These are phyloP conservation scores for Phytopythium montanum DNA, from an alignment of 352 stramenopile species.

Conservation along the genomic window DNA sequence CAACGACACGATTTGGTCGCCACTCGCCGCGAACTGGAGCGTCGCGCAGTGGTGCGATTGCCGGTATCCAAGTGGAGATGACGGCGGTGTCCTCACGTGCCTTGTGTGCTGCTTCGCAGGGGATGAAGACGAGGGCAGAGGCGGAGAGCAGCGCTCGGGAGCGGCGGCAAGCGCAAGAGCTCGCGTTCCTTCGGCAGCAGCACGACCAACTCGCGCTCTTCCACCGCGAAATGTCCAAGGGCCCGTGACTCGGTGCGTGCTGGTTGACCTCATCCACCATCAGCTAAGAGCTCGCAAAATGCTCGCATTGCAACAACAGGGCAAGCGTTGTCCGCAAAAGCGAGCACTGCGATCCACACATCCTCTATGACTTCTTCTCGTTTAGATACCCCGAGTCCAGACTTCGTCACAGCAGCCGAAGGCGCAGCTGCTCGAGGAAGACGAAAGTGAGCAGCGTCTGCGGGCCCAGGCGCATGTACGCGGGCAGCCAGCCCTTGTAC, in stretches of 20 bases:
- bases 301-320: not conserved
- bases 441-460: constrained; percentile 86
- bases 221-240: constrained; percentile 26
- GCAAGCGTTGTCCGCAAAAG: too few species aligned
- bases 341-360: too few species aligned
- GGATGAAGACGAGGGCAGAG: constrained; percentile 16
- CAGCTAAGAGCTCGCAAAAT: not conserved
- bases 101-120: not conserved
- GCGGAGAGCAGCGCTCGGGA: constrained; percentile 15
- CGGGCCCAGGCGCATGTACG: constrained; percentile 79
- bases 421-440: constrained; percentile 79
- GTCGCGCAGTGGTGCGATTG: constrained; percentile 16
- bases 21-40: constrained; percentile 22
- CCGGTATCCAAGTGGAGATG: not conserved
- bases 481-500: constrained; percentile 82
- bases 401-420: constrained; percentile 43
- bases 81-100: not conserved
- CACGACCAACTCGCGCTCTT: constrained; percentile 34
- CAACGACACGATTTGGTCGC: constrained; percentile 17
- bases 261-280: not conserved
- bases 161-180: constrained; percentile 25
- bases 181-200: constrained; percentile 34
- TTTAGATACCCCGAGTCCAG: too few species aligned
- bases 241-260: not conserved
- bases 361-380: too few species aligned